phyloP scores from a whole-genome alignment of 495 filamentous ascomycete genomes.

The Friedmanniomyces endolithicus region DNA sequence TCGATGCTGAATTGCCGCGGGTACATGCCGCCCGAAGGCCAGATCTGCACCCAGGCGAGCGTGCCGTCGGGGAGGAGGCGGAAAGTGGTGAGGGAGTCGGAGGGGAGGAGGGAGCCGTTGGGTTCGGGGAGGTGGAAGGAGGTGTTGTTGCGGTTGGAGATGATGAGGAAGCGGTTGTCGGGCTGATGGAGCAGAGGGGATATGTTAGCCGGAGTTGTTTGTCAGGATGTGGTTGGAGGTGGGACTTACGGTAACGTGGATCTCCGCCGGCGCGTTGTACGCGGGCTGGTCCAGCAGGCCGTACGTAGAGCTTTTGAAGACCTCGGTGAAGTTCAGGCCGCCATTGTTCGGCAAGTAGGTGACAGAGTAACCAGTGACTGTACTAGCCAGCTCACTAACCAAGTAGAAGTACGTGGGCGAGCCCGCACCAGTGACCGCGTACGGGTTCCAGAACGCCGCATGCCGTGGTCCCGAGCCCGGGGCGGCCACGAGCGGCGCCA shows the following conservation, averaged over 20 bases:
- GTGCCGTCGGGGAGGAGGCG: constrained; percentile 18
- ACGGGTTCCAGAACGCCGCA: constrained; percentile 28
- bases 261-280: constrained; percentile 44
- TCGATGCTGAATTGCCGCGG: constrained; percentile 32
- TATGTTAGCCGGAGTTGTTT: not conserved
- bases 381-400: constrained; percentile 25
- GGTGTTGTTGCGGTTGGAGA: constrained; percentile 50
- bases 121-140: constrained; percentile 30
- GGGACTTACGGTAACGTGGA: constrained; percentile 43
- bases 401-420: constrained; percentile 25
- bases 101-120: constrained; percentile 20
- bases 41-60: constrained; percentile 27
- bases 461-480: constrained; percentile 30
- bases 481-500: constrained; percentile 14
- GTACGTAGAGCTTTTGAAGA: constrained; percentile 21
- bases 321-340: constrained; percentile 24
- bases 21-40: constrained; percentile 31
- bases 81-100: constrained; percentile 38
- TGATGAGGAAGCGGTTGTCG: constrained; percentile 46
- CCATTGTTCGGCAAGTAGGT: constrained; percentile 20
- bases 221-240: not conserved
- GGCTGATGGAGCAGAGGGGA: constrained; percentile 29
- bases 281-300: constrained; percentile 15
- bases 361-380: constrained; percentile 26
- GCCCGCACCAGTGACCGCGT: constrained; percentile 12